These are phyloP conservation scores for Ceratocystiopsis minuta DNA, from an alignment of 2,329 filamentous ascomycete genomes.

Conservation along the genomic window DNA sequence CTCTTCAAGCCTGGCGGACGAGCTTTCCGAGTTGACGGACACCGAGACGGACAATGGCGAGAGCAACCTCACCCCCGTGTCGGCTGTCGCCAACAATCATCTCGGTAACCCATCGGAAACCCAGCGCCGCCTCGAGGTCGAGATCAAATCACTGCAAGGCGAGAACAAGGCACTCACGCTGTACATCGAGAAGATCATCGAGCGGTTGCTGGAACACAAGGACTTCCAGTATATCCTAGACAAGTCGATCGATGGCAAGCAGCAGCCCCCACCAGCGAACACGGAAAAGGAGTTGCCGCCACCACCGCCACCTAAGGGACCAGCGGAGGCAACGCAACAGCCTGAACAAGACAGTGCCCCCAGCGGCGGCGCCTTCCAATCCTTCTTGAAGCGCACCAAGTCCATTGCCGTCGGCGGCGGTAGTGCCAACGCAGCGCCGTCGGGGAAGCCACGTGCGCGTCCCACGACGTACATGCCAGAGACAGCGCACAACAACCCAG, in stretches of 20 bases:
- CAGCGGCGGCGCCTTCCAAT: conserved; percentile 33
- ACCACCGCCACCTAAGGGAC: conserved; percentile 31
- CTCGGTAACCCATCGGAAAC: conserved; percentile 18
- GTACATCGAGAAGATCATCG: conserved; percentile 99
- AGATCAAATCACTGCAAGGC: conserved; percentile 66
- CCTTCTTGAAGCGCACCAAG: conserved; percentile 43
- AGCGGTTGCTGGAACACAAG: conserved; percentile 79
- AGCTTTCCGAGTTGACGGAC: conserved; percentile 50
- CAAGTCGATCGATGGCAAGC: conserved; percentile 49
- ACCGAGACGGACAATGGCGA: conserved; percentile 2
- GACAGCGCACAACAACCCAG: conserved; percentile 38
- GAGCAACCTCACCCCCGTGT: neutral
- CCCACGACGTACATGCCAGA: conserved; percentile 40
- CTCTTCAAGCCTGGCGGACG: conserved; percentile 54
- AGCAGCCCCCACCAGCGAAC: conserved; percentile 25
- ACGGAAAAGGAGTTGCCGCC: conserved; percentile 74
- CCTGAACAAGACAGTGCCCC: conserved; percentile 9
- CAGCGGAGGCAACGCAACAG: conserved; percentile 41
- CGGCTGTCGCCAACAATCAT: neutral
- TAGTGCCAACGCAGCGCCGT: conserved; percentile 3
- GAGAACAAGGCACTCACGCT: conserved; percentile 93
- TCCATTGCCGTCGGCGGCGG: conserved; percentile 32
- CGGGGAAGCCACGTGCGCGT: conserved; percentile 26
- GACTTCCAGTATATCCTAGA: conserved; percentile 90
- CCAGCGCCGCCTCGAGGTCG: conserved; percentile 54